Evolutionary conservation across 1,284 basidiomycete genomes (phyloP).

Genomic region (Trametes hirsuta): DNA sequence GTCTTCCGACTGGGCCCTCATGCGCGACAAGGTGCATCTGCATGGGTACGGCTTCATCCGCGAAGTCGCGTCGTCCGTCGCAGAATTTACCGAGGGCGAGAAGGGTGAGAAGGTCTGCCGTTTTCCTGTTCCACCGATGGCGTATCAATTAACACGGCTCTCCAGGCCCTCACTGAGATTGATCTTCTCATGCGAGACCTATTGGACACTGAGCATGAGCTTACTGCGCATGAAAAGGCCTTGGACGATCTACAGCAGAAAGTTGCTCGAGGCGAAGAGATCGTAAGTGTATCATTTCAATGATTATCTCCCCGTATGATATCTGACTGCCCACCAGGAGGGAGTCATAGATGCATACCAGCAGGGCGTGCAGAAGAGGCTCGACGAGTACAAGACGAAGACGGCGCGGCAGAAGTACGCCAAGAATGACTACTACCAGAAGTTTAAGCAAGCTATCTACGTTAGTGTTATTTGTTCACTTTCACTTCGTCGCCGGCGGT

Average conservation of each 20-base stretch:
- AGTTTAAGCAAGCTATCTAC: slow-evolving; percentile 71
- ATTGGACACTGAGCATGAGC: slow-evolving; percentile 64
- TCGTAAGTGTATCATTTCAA: slow-evolving; percentile 49
- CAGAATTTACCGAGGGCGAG: slow-evolving; percentile 62
- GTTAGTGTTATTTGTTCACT: slow-evolving; percentile 44
- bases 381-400: slow-evolving; percentile 55
- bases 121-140: background rate
- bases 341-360: slow-evolving; percentile 52
- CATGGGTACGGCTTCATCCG: slow-evolving; percentile 49
- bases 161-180: slow-evolving; percentile 58
- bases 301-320: slow-evolving; percentile 13
- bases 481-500: background rate
- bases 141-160: slow-evolving; percentile 1
- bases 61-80: slow-evolving; percentile 61
- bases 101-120: slow-evolving; percentile 52
- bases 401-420: slow-evolving; percentile 78
- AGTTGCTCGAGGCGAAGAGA: slow-evolving; percentile 52
- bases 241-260: slow-evolving; percentile 60
- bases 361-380: slow-evolving; percentile 42
- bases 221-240: slow-evolving; percentile 55
- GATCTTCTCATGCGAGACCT: slow-evolving; percentile 68
- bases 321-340: slow-evolving; percentile 39
- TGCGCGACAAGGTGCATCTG: slow-evolving; percentile 50
- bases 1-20: slow-evolving; percentile 59
- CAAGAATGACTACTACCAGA: slow-evolving; percentile 59